Conservation (phyloP, 371 early-diverging fungal genomes). For the Mortierella sp. region DNA sequence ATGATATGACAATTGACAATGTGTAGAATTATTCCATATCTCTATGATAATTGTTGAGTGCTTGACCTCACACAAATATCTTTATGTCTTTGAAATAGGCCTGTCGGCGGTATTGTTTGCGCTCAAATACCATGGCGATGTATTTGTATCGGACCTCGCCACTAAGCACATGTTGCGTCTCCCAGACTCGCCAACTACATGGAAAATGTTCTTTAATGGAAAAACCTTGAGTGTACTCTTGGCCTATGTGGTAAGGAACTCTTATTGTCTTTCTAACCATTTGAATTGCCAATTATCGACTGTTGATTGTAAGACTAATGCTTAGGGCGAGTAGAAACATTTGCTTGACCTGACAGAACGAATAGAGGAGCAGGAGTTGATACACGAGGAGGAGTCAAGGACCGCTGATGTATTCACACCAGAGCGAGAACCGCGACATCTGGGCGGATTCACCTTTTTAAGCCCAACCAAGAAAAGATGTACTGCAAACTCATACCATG, state of each 20-base stretch:
- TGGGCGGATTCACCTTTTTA: slow-evolving; percentile 9
- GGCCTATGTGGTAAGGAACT: slow-evolving; percentile 24
- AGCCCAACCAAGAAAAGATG: slow-evolving; percentile 8
- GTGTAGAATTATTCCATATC: too few species aligned
- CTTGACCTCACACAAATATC: neutral
- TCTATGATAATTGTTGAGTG: neutral
- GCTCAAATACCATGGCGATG: slow-evolving; percentile 13
- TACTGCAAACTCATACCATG: too few species aligned
- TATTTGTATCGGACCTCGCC: slow-evolving; percentile 22
- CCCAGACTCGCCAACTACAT: slow-evolving; percentile 16
- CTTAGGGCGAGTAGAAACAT: slow-evolving; percentile 3
- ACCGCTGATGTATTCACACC: slow-evolving; percentile 6
- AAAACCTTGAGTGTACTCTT: slow-evolving; percentile 12
- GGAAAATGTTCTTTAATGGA: slow-evolving; percentile 16
- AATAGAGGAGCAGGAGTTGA: slow-evolving; percentile 3
- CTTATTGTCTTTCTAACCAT: neutral
- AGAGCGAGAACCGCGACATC: slow-evolving; percentile 9
- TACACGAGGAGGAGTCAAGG: slow-evolving; percentile 8
- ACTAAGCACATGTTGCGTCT: slow-evolving; percentile 25
- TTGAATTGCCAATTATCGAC: neutral
- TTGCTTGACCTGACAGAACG: slow-evolving; percentile 1
- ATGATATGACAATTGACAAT: neutral
- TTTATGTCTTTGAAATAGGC: slow-evolving; percentile 16
- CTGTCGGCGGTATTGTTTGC: slow-evolving; percentile 16
- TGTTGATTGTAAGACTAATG: slow-evolving; percentile 4